Percentiles rank a stretch among this genome's conserved stretches.
Conservation (phyloP, 1,139 yeast genomes). For the Blastobotrys arbuscula region DNA sequence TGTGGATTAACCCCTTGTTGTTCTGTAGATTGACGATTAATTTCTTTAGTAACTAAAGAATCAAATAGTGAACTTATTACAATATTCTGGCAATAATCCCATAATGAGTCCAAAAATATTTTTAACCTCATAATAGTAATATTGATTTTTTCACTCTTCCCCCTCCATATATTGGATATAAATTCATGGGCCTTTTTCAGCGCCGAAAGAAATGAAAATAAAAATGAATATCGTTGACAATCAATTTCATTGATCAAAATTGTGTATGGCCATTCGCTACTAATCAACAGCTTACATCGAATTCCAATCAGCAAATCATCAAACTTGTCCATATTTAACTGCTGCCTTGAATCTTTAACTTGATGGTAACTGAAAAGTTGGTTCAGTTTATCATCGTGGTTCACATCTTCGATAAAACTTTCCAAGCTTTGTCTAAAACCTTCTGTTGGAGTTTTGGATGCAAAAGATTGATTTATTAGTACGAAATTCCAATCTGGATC, state of each 20-base stretch:
- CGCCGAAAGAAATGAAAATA: constrained; percentile 22
- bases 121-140: constrained; percentile 16
- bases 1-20: constrained; percentile 19
- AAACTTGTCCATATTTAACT: constrained; percentile 17
- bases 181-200: constrained; percentile 15
- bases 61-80: constrained; percentile 19
- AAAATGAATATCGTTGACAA: constrained; percentile 16
- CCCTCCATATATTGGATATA: constrained; percentile 17
- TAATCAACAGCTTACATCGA: constrained; percentile 17
- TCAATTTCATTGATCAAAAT: constrained; percentile 19
- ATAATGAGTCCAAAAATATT: constrained; percentile 21
- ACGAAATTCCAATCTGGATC: constrained; percentile 20
- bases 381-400: neutral
- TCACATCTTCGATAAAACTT: constrained; percentile 6
- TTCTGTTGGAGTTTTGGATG: neutral
- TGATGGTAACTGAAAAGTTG: neutral
- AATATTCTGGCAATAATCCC: constrained; percentile 25
- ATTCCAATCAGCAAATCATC: constrained; percentile 20
- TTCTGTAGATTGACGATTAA: constrained; percentile 5
- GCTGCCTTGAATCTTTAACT: constrained; percentile 15
- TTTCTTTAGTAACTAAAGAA: constrained; percentile 4
- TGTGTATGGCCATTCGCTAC: constrained; percentile 23
- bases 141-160: constrained; percentile 6
- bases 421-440: constrained; percentile 10
- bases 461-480: neutral